These are phyloP conservation scores for Fraxinus angustifolia DNA, from an alignment of 305 asterid species.

Conservation along the genomic window DNA sequence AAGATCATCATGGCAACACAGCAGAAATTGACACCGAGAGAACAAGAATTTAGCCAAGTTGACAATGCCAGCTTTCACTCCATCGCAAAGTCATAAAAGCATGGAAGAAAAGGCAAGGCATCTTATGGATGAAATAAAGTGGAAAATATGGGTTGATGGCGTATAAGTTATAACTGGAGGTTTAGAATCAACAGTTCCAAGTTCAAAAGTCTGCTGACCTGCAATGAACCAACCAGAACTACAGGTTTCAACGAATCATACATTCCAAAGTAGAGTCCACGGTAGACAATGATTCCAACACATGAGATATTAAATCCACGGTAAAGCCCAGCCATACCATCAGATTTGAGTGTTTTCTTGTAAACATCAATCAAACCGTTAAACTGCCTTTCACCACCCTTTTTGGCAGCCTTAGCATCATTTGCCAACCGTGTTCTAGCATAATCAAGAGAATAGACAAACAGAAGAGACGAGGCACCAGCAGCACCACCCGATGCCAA, in stretches of 20 bases:
- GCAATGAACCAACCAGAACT: constrained; percentile 6
- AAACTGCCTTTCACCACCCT: constrained; percentile 17
- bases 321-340: constrained; percentile 13
- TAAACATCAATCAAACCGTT: constrained; percentile 16
- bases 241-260: constrained; percentile 20
- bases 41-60: background rate
- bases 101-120: background rate
- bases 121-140: background rate
- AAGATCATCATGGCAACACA: background rate
- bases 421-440: constrained; percentile 7
- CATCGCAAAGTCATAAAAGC: background rate
- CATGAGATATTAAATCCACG: constrained; percentile 13
- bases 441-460: constrained; percentile 9
- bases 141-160: background rate
- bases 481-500: constrained; percentile 9
- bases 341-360: constrained; percentile 13
- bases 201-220: background rate
- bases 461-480: constrained; percentile 10
- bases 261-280: constrained; percentile 10
- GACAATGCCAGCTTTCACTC: background rate
- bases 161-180: background rate
- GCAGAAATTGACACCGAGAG: background rate
- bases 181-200: background rate
- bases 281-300: constrained; percentile 8
- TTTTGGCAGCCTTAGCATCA: constrained; percentile 19